Evolutionary conservation across 73 alveolate genomes (phyloP).

Genomic region (Tetrahymena elliotti): DNA sequence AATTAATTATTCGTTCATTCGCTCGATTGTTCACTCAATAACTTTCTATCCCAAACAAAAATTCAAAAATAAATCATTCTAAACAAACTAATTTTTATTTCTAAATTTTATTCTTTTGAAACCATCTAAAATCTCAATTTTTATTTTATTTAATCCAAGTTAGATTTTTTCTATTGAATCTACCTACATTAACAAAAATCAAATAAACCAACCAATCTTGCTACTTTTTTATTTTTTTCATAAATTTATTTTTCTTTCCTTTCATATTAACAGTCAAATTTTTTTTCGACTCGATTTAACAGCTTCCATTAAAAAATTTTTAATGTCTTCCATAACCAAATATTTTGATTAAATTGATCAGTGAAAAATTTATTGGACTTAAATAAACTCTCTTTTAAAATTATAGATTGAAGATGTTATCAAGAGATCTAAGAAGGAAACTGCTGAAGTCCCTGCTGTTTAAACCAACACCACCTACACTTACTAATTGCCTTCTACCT

Average conservation of each 20-base stretch:
- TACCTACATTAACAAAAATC: too few species aligned
- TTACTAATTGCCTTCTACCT: background rate
- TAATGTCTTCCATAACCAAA: too few species aligned
- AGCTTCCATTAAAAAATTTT: too few species aligned
- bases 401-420: background rate
- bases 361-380: background rate
- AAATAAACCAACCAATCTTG: too few species aligned
- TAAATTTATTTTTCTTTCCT: too few species aligned
- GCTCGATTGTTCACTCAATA: too few species aligned
- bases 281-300: too few species aligned
- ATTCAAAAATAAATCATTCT: background rate
- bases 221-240: too few species aligned
- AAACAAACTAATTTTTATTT: background rate
- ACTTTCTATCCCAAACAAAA: too few species aligned
- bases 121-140: background rate
- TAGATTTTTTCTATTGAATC: background rate
- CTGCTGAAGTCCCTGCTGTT: constrained; percentile 1
- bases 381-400: background rate
- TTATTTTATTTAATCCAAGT: too few species aligned
- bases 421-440: background rate
- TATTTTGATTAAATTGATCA: background rate
- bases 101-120: background rate
- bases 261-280: too few species aligned
- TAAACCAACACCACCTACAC: background rate
- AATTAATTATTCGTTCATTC: background rate